Evolutionary conservation across 1,284 basidiomycete genomes (phyloP).

Genomic region (Malassezia slooffiae): DNA sequence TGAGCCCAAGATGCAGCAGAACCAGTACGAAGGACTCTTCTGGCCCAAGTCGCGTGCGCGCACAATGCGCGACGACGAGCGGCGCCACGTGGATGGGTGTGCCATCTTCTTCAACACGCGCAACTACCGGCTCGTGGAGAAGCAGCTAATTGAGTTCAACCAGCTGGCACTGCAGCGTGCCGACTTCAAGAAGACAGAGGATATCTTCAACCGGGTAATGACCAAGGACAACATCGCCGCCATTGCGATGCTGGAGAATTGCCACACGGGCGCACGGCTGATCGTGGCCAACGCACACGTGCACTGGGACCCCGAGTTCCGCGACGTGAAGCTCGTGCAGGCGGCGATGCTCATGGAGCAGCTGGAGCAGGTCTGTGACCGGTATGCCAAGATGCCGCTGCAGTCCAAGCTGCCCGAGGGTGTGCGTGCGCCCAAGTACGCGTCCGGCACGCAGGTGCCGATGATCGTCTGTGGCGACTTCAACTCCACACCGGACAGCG

Average conservation of each 20-base stretch:
- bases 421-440: constrained; percentile 56
- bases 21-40: constrained; percentile 82
- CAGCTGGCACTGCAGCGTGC: constrained; percentile 81
- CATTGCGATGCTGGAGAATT: constrained; percentile 75
- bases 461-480: constrained; percentile 85
- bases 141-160: constrained; percentile 87
- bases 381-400: constrained; percentile 74
- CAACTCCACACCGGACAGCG: constrained; percentile 76
- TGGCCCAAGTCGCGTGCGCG: constrained; percentile 89
- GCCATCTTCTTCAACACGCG: constrained; percentile 83
- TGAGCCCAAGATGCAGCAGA: constrained; percentile 60
- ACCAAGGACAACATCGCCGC: constrained; percentile 91
- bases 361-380: constrained; percentile 72
- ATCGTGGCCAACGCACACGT: constrained; percentile 86
- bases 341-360: constrained; percentile 84
- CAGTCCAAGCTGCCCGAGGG: constrained; percentile 49
- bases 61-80: constrained; percentile 81
- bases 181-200: constrained; percentile 96
- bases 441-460: constrained; percentile 77
- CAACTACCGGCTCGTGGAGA: constrained; percentile 86
- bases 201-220: constrained; percentile 98
- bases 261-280: constrained; percentile 70
- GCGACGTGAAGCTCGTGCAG: constrained; percentile 97
- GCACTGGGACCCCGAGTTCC: constrained; percentile 81
- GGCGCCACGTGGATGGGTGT: constrained; percentile 84